Base-by-base conservation (phyloP, 768 basidiomycete genomes). In the Trametes meyenii region DNA sequence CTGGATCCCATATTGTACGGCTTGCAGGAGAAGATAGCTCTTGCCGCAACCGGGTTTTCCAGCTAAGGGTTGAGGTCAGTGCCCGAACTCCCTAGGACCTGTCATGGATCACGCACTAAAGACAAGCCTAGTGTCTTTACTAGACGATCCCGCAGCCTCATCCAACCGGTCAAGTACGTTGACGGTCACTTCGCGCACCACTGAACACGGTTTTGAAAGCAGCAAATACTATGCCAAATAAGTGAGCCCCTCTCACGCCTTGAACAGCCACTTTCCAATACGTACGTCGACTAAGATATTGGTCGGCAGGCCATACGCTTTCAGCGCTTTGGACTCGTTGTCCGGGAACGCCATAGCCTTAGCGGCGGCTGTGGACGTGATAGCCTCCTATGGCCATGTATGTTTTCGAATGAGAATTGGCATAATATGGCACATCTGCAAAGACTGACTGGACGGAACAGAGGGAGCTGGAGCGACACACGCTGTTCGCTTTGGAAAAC, bases 1-100 rank as follows among this genome's bases (percentile, higher is more conserved):
- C 2, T 80, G 73, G 11, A 81, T 67, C 36, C 86, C 87, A 63
- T 92, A 86, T 40, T 89, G 80, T 0, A 91, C 85, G 0, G 88
- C 81, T 72, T 97, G 94, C 10, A 95, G 76, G 33, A 96, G 74
- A 10, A 91, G 72, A 62, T 83, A 85, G 57, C 88, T 91, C 76
- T 96, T 97, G 43, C 94, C 95, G 56, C 83, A 86, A 5, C 95
- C 94, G 10, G 82, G 62, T 6, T 81, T 75, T 14, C 94, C 94
- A 62, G 86, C 88, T 94, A 67, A n/a, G 13, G 50, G 16, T 51
- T 65, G 49, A 60, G 50, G 62, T 65, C n/a, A 61, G 35, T 49
- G 42, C 35, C 13, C 48, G 23, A 33, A 12, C n/a, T 11, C 10
- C 35, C 8, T 13, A 11, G 17, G 44, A 12, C 4, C 10, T 38